Evolutionary conservation across 2,329 filamentous ascomycete genomes (phyloP).

Genomic region (Claviceps paspali): DNA sequence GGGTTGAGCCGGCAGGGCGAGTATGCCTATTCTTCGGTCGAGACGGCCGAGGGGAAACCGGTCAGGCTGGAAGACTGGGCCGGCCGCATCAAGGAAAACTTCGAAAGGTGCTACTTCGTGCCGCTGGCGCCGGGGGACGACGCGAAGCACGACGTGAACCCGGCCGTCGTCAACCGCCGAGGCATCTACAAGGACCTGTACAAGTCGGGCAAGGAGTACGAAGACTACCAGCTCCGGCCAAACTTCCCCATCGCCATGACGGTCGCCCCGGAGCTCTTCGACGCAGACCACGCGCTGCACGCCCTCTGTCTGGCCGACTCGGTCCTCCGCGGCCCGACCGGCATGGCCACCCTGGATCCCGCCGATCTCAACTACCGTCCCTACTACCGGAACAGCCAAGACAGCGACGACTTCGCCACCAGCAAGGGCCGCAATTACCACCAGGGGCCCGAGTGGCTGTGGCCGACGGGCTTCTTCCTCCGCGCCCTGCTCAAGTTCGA

Average conservation of each 20-base stretch:
- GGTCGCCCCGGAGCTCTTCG: constrained; percentile 79
- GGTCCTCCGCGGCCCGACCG: constrained; percentile 68
- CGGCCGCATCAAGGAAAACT: constrained; percentile 61
- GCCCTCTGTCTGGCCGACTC: constrained; percentile 70
- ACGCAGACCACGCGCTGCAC: constrained; percentile 58
- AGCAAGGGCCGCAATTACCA: constrained; percentile 95
- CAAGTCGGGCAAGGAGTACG: constrained; percentile 83
- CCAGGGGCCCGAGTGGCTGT: constrained; percentile 95
- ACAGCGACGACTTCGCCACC: constrained; percentile 80
- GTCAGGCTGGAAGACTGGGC: constrained; percentile 73
- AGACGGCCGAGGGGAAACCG: constrained; percentile 38
- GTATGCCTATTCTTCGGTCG: constrained; percentile 61
- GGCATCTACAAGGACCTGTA: constrained; percentile 98
- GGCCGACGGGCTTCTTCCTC: constrained; percentile 93
- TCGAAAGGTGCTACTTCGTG: constrained; percentile 85
- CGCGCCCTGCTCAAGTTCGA: constrained; percentile 86
- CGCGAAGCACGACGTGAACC: constrained; percentile 62
- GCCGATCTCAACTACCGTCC: constrained; percentile 84
- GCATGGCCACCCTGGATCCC: constrained; percentile 93
- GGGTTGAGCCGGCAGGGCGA: constrained; percentile 50
- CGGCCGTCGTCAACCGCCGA: constrained; percentile 66
- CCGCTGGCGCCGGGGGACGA: constrained; percentile 58
- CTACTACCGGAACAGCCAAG: constrained; percentile 89
- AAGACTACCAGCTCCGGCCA: constrained; percentile 89
- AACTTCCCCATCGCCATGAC: constrained; percentile 96